Evolutionary conservation across 768 basidiomycete genomes (phyloP), one percentile per base, ranked within the genome.

Genomic region (Hortiboletus campestris): DNA sequence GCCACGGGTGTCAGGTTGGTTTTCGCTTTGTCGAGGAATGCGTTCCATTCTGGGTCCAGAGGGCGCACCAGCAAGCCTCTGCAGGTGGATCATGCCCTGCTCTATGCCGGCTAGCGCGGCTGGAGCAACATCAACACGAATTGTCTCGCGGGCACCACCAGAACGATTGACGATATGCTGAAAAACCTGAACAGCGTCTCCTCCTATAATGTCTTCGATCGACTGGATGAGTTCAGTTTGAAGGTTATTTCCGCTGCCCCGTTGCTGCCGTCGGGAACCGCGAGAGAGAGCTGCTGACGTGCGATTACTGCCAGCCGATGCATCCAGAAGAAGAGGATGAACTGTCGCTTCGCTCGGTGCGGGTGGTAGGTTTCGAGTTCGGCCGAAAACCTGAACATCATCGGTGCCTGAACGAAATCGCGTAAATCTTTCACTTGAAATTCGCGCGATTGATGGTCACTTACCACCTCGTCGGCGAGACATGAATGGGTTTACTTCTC

Each of bases 321-420:
- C 79, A 57, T 95, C 89, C 20, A 91, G 65, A 14, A 96, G 80
- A 8, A 96, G 77, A 6, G 94, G 94, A 65, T 96, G 94, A 0
- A 86, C 84, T 12, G 85, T 87, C 16, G 86, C 77, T 62, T 91
- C 89, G 25, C 83, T 77, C n/a, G 80, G 79, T 22, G 81, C 75
- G 11, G 79, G 67, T 32, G 79, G 72, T 4, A 70, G 68, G 56
- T 78, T 80, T 62, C 88, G 77, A 41, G 80, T 63, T 46, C 87
- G 77, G 34, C 88, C 88, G 60, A 89, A 88, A 32, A 88, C 74
- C 38, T 83, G 81, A 20, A 80, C 56, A 55, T 80, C 81, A 45
- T 87, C 86, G 32, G 82, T 80, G 50, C 63, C 76, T 81, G 53
- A 41, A 56, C 29, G 40, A 47, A 49, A 50, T 38, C 20, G 34